phyloP scores from a whole-genome alignment of 192 early-diverging fungal genomes.

The Gonapodya prolifera region DNA sequence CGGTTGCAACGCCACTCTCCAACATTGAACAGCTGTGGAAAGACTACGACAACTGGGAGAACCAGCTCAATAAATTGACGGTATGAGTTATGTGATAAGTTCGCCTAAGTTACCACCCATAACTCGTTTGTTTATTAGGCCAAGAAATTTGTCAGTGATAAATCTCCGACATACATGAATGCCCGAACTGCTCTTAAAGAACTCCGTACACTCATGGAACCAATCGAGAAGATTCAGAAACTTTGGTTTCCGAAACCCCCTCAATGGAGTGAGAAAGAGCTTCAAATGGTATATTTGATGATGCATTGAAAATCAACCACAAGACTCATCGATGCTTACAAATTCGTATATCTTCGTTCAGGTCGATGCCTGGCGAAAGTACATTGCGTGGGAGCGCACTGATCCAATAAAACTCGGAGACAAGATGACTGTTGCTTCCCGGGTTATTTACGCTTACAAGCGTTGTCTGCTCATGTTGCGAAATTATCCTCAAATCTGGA shows the following conservation, averaged over 20 bases:
- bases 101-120: not conserved
- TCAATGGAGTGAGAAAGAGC: constrained; percentile 66
- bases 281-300: constrained; percentile 26
- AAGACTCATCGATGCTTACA: constrained; percentile 5
- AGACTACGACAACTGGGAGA: constrained; percentile 88
- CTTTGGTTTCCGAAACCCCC: constrained; percentile 59
- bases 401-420: constrained; percentile 79
- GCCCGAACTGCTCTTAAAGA: constrained; percentile 78
- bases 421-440: constrained; percentile 30
- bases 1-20: constrained; percentile 70
- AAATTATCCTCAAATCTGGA: constrained; percentile 84
- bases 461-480: constrained; percentile 71
- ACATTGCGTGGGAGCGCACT: constrained; percentile 78
- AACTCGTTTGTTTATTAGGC: constrained; percentile 32
- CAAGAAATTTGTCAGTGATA: constrained; percentile 76
- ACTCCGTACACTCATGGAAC: constrained; percentile 60
- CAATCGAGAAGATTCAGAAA: constrained; percentile 47
- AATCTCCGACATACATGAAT: constrained; percentile 85
- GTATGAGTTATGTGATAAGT: constrained; percentile 23
- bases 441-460: constrained; percentile 76
- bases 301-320: constrained; percentile 10
- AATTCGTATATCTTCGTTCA: constrained; percentile 5
- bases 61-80: constrained; percentile 65
- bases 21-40: constrained; percentile 93
- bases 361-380: constrained; percentile 70